These are phyloP conservation scores for Claviceps digitariae DNA, from an alignment of 2,329 filamentous ascomycete genomes.

Conservation along the genomic window DNA sequence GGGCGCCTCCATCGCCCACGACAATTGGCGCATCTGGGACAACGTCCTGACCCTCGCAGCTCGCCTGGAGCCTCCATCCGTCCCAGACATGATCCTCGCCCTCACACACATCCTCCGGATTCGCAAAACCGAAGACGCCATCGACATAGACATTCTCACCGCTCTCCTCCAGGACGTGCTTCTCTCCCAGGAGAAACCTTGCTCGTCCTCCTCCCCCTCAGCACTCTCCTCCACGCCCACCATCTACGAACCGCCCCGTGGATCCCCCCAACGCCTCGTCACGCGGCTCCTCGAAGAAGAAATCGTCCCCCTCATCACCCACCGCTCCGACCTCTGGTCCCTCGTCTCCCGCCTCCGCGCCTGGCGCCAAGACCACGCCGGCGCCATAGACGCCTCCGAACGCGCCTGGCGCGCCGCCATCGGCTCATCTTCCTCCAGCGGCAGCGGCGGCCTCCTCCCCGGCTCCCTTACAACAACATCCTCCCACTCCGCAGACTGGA, in stretches of 20 bases:
- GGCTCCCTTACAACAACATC: slow-evolving; percentile 12
- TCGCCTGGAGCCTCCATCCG: slow-evolving; percentile 60
- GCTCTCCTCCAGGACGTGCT: slow-evolving; percentile 61
- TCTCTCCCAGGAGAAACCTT: slow-evolving; percentile 23
- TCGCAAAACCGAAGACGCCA: slow-evolving; percentile 60
- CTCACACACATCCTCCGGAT: slow-evolving; percentile 65
- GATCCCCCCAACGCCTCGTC: slow-evolving; percentile 48
- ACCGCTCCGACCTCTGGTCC: slow-evolving; percentile 62
- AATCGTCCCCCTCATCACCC: slow-evolving; percentile 73
- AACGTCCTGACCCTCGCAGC: slow-evolving; percentile 83
- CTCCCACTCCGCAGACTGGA: slow-evolving; percentile 19
- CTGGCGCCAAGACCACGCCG: slow-evolving; percentile 57
- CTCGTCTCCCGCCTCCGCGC: slow-evolving; percentile 57
- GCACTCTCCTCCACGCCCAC: slow-evolving; percentile 2
- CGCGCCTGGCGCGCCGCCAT: slow-evolving; percentile 73
- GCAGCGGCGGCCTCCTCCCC: slow-evolving; percentile 29
- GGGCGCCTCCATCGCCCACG: slow-evolving; percentile 68
- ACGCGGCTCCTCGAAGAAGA: slow-evolving; percentile 60
- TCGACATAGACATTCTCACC: slow-evolving; percentile 62
- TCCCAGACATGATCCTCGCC: slow-evolving; percentile 62
- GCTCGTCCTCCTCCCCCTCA: slow-evolving; percentile 3
- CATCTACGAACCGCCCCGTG: slow-evolving; percentile 31
- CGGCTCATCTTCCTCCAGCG: slow-evolving; percentile 36
- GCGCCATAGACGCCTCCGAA: slow-evolving; percentile 72
- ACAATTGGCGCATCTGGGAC: slow-evolving; percentile 91